A percentile compares a stretch with the other conserved stretches of the same genome.
phyloP scores from a whole-genome alignment of 139 green algal genomes.

The Eudorina sp. region DNA sequence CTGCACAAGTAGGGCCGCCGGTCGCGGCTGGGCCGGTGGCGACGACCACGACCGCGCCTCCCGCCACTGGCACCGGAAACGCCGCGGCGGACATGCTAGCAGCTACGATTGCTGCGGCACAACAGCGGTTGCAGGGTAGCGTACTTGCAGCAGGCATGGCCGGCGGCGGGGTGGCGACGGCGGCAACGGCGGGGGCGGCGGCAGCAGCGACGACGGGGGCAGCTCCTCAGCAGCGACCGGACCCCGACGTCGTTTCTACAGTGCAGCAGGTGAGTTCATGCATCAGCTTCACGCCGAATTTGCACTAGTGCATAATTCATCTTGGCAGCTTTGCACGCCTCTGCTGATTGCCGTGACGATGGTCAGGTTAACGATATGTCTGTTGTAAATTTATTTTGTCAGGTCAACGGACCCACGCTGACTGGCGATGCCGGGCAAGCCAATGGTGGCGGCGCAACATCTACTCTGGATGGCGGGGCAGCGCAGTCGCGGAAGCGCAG shows the following conservation, averaged over 20 bases:
- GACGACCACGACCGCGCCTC: background rate
- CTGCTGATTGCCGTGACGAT: too few species aligned
- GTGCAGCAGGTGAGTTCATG: conserved; percentile 9
- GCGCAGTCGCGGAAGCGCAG: conserved; percentile 34
- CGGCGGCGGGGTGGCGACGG: too few species aligned
- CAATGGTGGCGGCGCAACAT: background rate
- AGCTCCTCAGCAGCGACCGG: background rate
- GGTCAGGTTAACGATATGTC: too few species aligned
- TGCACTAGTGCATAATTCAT: too few species aligned
- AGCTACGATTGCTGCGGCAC: conserved; percentile 9
- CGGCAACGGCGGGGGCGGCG: background rate
- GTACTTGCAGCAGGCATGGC: background rate
- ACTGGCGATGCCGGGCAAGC: background rate
- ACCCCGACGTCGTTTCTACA: conserved; percentile 18
- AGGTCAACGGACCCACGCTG: background rate
- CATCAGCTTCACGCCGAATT: too few species aligned
- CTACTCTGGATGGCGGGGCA: conserved; percentile 8
- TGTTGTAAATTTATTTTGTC: too few species aligned
- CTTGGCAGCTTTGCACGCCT: too few species aligned
- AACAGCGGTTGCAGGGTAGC: conserved; percentile 16
- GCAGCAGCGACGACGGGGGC: background rate
- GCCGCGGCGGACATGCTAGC: conserved; percentile 30
- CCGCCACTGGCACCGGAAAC: background rate
- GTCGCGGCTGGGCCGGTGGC: background rate
- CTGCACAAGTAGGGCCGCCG: background rate